Evolutionary conservation across 805 yeast genomes (phyloP), one percentile per base, ranked within the genome.

Genomic region (Myxozyma lipomycoides): DNA sequence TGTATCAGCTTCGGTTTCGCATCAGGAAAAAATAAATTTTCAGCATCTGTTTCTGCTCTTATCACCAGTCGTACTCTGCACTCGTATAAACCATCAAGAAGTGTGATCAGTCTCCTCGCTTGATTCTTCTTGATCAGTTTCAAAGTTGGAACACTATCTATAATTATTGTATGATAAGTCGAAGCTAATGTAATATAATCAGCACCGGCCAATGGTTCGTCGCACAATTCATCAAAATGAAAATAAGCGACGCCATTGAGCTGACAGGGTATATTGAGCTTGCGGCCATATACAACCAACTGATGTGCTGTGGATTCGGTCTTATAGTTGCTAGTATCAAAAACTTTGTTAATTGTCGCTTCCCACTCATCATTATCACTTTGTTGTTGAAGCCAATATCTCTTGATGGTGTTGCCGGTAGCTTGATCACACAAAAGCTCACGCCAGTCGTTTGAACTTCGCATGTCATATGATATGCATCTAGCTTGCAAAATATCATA

Each of bases 131-230:
- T 75, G 42, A 67, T 73, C 2, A 77, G 62, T 1, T 79, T 76
- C 66, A 84, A 65, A 3, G 77, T 69, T 0, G 90, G 90, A 2
- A 84, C 79, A 45, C 78, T 68, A 49, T 81, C 83, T 18, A 84
- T 61, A 3, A 84, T 70, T 25, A 84, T 67, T 1, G 82, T 78
- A 28, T 74, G 77, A 63, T 70, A 84, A 21, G 71, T 70, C 0
- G 86, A 78, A 0, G 88, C 83, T 26, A 84, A 62, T 0, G 87
- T 78, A 30, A 84, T 82, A 45, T 81, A 83, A 62, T 84, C 90
- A 2, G 84, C 81, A 0, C 87, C 78, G 0, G 85, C 83, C 55
- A 70, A 76, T 4, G 77, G 66, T 5, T 80, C 79, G 43, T 70
- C 73, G 60, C 87, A 81, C 10, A 84, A 71, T 42, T 79, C 72